Evolutionary conservation across 768 basidiomycete species (phyloP), one percentile per base, ranked within the genome.

Genomic region (Leucogyrophana mollusca): DNA sequence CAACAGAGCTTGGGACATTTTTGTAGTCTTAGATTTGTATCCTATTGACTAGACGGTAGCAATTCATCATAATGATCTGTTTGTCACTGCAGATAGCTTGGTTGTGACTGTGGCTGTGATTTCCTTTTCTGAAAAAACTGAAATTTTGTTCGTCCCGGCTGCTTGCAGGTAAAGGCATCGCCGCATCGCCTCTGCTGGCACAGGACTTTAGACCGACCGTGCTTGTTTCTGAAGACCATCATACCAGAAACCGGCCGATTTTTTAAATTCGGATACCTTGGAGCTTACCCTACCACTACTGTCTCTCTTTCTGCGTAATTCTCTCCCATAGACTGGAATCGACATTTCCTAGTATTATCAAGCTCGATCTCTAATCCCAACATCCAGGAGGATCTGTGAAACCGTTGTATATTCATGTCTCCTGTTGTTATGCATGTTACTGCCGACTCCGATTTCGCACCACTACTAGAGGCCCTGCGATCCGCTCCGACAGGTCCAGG

Each of bases 401-500:
- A 43, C 53, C 45, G 34, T 34, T 23, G 20, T 39, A 39, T 33
- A 43, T 44, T 50, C 46, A 82, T 79, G 79, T 81, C 82, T 54
- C 80, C 79, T 57, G 74, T 74, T 52, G 67, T 76, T 49, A 75
- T 74, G 67, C 67, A 71, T 54, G 64, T 73, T 60, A 48, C 71
- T 53, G 58, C 71, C 39, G 58, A 68, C 35, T 66, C 68, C 33
- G 67, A 73, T 23, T 77, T 84, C 47, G 56, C 70, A 22, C 65
- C 73, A 7, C 55, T 66, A 21, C 45, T 69, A 18, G 76, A 81
- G 27, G 71, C 76, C 30, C 65, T 83, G 41, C 73, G 73, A 49
- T 64, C 72, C 13, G 83, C 83, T 18, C 81, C 83, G 42, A 83
- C 83, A 18, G 82, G 76, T 33, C 80, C 79, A 56, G 82, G 84